These are phyloP conservation scores for Neospora caninum DNA, from an alignment of 169 alveolate genomes.

Conservation along the genomic window DNA sequence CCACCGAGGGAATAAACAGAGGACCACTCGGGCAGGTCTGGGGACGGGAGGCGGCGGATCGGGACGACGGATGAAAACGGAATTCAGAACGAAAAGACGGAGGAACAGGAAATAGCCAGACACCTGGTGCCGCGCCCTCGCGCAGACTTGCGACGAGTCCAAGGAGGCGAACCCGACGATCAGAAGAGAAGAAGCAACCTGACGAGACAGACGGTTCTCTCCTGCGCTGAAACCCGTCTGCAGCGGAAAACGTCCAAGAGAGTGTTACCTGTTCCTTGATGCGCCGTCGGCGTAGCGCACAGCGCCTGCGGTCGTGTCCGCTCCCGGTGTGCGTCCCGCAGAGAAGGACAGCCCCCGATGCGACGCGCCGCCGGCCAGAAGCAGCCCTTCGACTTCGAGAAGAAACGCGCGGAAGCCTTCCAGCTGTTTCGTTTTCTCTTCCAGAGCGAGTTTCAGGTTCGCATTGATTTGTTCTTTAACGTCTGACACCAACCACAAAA, in stretches of 20 bases:
- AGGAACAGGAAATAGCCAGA: too few relatives aligned
- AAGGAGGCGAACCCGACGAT: too few relatives aligned
- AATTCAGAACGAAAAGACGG: too few relatives aligned
- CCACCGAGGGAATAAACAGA: too few relatives aligned
- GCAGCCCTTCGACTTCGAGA: constrained; percentile 41
- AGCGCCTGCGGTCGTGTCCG: background rate
- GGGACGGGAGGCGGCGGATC: too few relatives aligned
- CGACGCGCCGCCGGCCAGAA: background rate
- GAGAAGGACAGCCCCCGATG: background rate
- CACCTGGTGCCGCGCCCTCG: too few relatives aligned
- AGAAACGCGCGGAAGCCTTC: constrained; percentile 43
- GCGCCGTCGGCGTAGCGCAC: background rate
- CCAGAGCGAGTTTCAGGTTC: constrained; percentile 33
- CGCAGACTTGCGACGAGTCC: too few relatives aligned
- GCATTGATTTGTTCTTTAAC: constrained; percentile 52
- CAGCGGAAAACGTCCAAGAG: background rate
- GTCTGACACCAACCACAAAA: constrained; percentile 13
- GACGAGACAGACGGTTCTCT: too few relatives aligned
- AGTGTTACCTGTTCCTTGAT: background rate
- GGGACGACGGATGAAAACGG: too few relatives aligned
- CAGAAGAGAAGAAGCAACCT: too few relatives aligned
- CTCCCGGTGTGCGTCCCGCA: background rate
- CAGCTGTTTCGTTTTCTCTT: constrained; percentile 24
- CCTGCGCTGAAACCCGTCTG: too few relatives aligned
- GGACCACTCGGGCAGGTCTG: too few relatives aligned